Conservation (phyloP, 2,329 filamentous ascomycete species). For the Ophiosphaerella korrae region DNA sequence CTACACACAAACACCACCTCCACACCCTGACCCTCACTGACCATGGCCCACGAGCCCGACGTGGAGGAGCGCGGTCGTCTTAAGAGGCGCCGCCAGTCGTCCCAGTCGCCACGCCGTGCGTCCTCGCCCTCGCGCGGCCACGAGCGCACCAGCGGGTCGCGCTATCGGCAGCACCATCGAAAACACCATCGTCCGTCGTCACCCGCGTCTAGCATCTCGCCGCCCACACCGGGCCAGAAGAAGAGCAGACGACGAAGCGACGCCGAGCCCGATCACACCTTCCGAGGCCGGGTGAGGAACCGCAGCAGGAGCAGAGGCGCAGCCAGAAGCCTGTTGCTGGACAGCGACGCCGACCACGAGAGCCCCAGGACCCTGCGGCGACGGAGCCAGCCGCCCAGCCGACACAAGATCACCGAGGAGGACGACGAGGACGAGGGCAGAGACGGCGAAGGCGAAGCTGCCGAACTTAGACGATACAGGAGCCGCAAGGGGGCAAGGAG, state of each 20-base stretch:
- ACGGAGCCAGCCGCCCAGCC: slow-evolving; percentile 43
- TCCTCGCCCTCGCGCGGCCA: slow-evolving; percentile 42
- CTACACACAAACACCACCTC: slow-evolving; percentile 1
- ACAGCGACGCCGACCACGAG: slow-evolving; percentile 25
- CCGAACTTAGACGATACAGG: slow-evolving; percentile 42
- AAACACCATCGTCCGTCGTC: slow-evolving; percentile 38
- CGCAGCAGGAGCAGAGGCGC: slow-evolving; percentile 26
- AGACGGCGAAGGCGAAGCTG: not conserved
- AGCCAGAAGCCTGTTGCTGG: slow-evolving; percentile 29
- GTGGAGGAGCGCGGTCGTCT: slow-evolving; percentile 39
- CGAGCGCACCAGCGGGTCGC: slow-evolving; percentile 37
- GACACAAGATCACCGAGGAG: slow-evolving; percentile 28
- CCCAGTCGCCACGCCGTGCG: slow-evolving; percentile 35
- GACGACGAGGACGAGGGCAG: slow-evolving; percentile 13
- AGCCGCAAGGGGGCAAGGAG: slow-evolving; percentile 39
- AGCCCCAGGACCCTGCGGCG: slow-evolving; percentile 37
- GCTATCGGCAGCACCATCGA: slow-evolving; percentile 38
- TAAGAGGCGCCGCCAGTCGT: slow-evolving; percentile 37
- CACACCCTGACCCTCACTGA: slow-evolving; percentile 34
- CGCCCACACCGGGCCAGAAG: slow-evolving; percentile 23
- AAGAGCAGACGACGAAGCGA: slow-evolving; percentile 41
- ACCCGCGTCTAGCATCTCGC: slow-evolving; percentile 28
- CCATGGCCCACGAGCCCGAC: slow-evolving; percentile 50
- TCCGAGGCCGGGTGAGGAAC: slow-evolving; percentile 38
- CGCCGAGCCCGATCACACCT: slow-evolving; percentile 42